phyloP scores from a whole-genome alignment of 305 asterid species.

The Solanum hybrid region DNA sequence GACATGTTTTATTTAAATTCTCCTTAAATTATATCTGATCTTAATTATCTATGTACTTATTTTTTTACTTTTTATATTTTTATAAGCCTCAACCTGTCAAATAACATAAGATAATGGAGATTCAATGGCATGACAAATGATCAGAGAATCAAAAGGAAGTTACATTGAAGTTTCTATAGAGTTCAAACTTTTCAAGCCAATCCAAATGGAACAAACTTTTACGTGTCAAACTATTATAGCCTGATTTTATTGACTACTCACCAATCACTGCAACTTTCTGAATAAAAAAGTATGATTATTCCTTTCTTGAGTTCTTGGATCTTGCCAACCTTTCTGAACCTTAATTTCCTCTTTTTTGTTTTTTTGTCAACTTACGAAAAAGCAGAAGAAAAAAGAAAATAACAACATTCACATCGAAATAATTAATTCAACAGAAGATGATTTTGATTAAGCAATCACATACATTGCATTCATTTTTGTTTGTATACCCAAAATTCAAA shows the following conservation, averaged over 20 bases:
- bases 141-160: slow-evolving; percentile 21
- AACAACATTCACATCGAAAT: neutral
- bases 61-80: neutral
- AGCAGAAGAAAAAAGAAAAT: neutral
- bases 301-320: slow-evolving; percentile 2
- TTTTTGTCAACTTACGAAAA: neutral
- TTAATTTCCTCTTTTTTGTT: neutral
- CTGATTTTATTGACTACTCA: slow-evolving; percentile 52
- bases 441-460: neutral
- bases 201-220: slow-evolving; percentile 16
- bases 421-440: neutral
- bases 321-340: neutral
- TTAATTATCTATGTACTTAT: neutral
- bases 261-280: neutral
- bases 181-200: slow-evolving; percentile 17
- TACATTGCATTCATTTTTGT: neutral
- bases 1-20: neutral
- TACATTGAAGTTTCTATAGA: slow-evolving; percentile 25
- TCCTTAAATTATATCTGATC: neutral
- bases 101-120: neutral
- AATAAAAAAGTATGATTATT: slow-evolving; percentile 13
- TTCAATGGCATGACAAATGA: neutral
- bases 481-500: neutral
- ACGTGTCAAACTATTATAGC: slow-evolving; percentile 50
- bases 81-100: neutral